Percentiles rank a stretch among this genome's conserved stretches.
Conservation (phyloP, 2,329 filamentous ascomycete species). For the Trichoderma atrobrunneum region DNA sequence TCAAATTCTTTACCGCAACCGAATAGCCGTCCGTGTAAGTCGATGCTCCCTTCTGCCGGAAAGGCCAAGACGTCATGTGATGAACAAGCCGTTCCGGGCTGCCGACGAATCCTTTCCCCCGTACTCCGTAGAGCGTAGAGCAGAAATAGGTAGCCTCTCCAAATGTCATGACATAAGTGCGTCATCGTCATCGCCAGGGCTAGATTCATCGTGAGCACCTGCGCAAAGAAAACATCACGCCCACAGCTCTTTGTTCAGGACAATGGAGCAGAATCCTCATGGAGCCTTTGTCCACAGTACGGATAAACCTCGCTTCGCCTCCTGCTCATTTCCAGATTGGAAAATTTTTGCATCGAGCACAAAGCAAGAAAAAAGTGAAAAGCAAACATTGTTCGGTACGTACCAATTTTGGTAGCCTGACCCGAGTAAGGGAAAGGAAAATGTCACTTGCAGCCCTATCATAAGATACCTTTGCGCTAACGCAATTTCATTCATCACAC, state of each 20-base stretch:
- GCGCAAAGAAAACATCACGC: background rate
- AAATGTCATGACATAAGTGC: background rate
- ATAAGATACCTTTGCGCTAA: background rate
- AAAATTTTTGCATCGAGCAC: background rate
- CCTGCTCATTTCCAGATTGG: background rate
- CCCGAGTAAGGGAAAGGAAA: background rate
- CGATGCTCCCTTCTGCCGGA: conserved; percentile 2
- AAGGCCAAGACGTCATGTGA: conserved; percentile 11
- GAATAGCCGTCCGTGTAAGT: conserved; percentile 8
- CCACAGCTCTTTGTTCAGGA: background rate
- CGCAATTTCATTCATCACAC: background rate
- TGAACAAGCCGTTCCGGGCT: background rate
- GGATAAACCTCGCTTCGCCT: conserved; percentile 8
- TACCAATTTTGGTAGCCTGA: background rate
- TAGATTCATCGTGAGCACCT: background rate
- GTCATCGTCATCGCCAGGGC: background rate
- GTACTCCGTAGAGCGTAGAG: background rate
- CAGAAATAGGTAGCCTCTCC: background rate
- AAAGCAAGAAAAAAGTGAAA: background rate
- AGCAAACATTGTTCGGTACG: background rate
- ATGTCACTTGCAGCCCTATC: background rate
- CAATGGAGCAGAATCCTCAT: background rate
- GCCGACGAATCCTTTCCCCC: background rate
- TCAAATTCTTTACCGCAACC: background rate
- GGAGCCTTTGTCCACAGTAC: background rate